A percentile compares a stretch with the other conserved stretches of the same genome.
Conservation (phyloP, 2,329 filamentous ascomycete genomes). For the Pseudonectria foliicola region DNA sequence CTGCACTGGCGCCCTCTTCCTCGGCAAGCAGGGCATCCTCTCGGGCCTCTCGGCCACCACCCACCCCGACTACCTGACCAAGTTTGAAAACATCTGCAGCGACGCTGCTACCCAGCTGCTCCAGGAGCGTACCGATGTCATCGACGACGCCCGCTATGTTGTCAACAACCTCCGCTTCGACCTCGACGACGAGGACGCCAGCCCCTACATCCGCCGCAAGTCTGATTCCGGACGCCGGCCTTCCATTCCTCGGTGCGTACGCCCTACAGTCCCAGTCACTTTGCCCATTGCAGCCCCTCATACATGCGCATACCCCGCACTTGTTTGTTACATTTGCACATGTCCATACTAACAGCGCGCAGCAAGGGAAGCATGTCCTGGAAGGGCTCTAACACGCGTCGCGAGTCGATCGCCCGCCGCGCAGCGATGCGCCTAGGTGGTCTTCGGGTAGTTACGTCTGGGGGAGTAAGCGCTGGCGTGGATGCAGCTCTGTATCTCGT, state of each 20-base stretch:
- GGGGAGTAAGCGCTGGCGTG: constrained; percentile 71
- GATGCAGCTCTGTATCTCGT: constrained; percentile 82
- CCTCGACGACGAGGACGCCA: constrained; percentile 72
- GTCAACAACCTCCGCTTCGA: constrained; percentile 90
- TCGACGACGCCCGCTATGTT: constrained; percentile 75
- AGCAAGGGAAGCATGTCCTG: constrained; percentile 81
- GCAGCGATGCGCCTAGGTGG: constrained; percentile 66
- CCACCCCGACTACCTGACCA: constrained; percentile 73
- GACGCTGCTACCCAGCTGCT: constrained; percentile 63
- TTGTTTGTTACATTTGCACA: constrained; percentile 13
- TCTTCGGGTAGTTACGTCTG: constrained; percentile 69
- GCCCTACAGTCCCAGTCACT: constrained; percentile 2
- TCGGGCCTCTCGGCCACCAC: constrained; percentile 75
- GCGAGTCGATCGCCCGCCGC: constrained; percentile 74
- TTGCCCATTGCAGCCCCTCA: constrained; percentile 1
- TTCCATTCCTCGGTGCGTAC: constrained; percentile 52
- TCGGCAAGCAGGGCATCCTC: constrained; percentile 70
- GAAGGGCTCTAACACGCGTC: constrained; percentile 64
- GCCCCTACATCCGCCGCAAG: constrained; percentile 74
- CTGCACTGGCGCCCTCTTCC: constrained; percentile 72
- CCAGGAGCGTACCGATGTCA: constrained; percentile 71
- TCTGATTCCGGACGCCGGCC: constrained; percentile 56
- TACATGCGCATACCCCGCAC: constrained; percentile 18
- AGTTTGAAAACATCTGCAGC: constrained; percentile 74
- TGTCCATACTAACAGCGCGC: constrained; percentile 17